Evolutionary conservation across 306 rosid genomes (phyloP).

Genomic region (Citrullus amarus): DNA sequence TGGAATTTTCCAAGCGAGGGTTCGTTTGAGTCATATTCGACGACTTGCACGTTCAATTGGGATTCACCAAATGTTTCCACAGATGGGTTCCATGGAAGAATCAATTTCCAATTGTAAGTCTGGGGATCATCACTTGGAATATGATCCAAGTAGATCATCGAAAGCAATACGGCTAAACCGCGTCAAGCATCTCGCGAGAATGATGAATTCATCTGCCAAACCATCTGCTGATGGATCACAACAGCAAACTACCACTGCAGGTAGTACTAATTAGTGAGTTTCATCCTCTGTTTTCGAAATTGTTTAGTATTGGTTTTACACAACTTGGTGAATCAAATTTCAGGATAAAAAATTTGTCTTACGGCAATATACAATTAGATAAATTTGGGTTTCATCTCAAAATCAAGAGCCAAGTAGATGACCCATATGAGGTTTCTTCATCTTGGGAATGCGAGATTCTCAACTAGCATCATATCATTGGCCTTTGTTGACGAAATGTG

Average conservation of each 20-base stretch:
- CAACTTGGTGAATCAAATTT: background rate
- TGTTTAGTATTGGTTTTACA: background rate
- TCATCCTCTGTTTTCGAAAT: background rate
- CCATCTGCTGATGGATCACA: background rate
- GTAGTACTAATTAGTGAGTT: background rate
- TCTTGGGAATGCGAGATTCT: too few species aligned
- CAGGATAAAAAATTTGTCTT: background rate
- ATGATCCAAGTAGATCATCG: conserved; percentile 21
- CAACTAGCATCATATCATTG: background rate
- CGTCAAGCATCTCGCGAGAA: conserved; percentile 51
- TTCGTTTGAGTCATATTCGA: conserved; percentile 45
- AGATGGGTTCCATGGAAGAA: conserved; percentile 8
- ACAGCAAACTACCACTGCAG: background rate
- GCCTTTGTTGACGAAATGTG: too few species aligned
- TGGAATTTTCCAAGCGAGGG: conserved; percentile 4
- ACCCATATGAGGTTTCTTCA: too few species aligned
- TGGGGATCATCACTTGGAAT: background rate
- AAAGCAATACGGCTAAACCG: conserved; percentile 42
- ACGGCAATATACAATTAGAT: background rate
- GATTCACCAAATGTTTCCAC: background rate
- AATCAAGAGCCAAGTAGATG: too few species aligned
- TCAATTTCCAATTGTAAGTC: conserved; percentile 24
- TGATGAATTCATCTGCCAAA: conserved; percentile 12
- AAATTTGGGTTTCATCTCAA: too few species aligned
- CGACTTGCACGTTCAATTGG: conserved; percentile 35